phyloP scores from a whole-genome alignment of 257 asterid species.

The Misopates orontium region DNA sequence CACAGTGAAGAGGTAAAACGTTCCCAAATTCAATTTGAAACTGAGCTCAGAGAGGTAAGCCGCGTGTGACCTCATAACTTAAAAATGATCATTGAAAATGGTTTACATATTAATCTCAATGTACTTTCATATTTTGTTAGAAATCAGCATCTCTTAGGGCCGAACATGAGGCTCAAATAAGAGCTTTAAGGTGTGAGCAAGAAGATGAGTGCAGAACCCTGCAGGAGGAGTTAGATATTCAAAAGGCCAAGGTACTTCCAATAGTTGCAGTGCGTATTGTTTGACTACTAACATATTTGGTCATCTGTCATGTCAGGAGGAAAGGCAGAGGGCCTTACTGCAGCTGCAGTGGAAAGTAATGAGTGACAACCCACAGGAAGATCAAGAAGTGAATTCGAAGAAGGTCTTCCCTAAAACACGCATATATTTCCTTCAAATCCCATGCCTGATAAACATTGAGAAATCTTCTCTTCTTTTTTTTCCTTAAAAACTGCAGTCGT shows the following conservation, averaged over 20 bases:
- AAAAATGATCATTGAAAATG: constrained; percentile 10
- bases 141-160: constrained; percentile 65
- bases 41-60: constrained; percentile 77
- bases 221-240: constrained; percentile 84
- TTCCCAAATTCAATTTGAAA: constrained; percentile 68
- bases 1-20: constrained; percentile 76
- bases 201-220: constrained; percentile 82
- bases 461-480: neutral
- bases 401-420: constrained; percentile 50
- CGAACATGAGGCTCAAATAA: constrained; percentile 82
- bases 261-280: constrained; percentile 18
- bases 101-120: neutral
- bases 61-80: constrained; percentile 6
- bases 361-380: constrained; percentile 77
- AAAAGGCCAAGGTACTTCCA: constrained; percentile 67
- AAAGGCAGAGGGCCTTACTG: constrained; percentile 80
- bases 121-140: constrained; percentile 39
- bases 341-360: constrained; percentile 98
- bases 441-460: neutral
- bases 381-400: constrained; percentile 94
- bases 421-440: neutral
- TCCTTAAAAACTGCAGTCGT: constrained; percentile 13
- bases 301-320: constrained; percentile 63
- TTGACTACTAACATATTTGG: constrained; percentile 25
- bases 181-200: constrained; percentile 82